These are phyloP conservation scores for Decorospora gaudefroyi DNA, from an alignment of 2,329 filamentous ascomycete species.

Conservation along the genomic window DNA sequence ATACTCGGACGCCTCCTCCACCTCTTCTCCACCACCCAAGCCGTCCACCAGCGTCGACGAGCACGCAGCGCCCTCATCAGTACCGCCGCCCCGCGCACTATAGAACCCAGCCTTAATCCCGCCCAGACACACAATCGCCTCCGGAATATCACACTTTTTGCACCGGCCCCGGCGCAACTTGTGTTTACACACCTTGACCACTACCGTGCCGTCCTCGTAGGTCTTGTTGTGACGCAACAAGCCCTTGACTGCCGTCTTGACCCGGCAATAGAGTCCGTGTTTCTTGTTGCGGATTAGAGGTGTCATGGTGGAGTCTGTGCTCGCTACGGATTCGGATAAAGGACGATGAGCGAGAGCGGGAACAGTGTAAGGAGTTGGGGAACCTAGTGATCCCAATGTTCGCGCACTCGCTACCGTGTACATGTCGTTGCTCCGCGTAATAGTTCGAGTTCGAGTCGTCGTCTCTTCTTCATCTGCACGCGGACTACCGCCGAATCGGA, in stretches of 20 bases:
- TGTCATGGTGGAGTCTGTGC: not conserved
- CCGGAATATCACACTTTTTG: constrained; percentile 2
- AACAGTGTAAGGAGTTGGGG: not conserved
- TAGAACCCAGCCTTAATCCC: not conserved
- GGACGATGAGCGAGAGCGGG: not conserved
- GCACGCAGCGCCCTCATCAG: not conserved
- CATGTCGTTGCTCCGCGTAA: not conserved
- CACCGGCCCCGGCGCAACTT: not conserved
- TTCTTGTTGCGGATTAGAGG: not conserved
- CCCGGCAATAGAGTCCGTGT: constrained; percentile 5
- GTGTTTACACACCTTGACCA: not conserved
- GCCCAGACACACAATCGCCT: not conserved
- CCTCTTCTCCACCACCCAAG: not conserved
- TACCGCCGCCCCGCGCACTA: not conserved
- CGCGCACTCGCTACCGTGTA: constrained; percentile 3
- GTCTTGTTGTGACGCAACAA: not conserved
- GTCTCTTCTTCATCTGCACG: not conserved
- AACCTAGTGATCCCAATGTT: not conserved
- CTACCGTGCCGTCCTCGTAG: too few relatives aligned
- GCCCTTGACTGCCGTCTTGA: not conserved
- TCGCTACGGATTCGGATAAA: not conserved
- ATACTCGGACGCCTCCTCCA: too few relatives aligned
- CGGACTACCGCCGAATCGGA: not conserved
- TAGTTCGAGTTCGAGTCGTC: not conserved
- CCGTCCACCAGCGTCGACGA: not conserved